A percentile compares a stretch with the other conserved stretches of the same genome.
phyloP scores from a whole-genome alignment of 768 basidiomycete species.

The Glaciozyma martinii region DNA sequence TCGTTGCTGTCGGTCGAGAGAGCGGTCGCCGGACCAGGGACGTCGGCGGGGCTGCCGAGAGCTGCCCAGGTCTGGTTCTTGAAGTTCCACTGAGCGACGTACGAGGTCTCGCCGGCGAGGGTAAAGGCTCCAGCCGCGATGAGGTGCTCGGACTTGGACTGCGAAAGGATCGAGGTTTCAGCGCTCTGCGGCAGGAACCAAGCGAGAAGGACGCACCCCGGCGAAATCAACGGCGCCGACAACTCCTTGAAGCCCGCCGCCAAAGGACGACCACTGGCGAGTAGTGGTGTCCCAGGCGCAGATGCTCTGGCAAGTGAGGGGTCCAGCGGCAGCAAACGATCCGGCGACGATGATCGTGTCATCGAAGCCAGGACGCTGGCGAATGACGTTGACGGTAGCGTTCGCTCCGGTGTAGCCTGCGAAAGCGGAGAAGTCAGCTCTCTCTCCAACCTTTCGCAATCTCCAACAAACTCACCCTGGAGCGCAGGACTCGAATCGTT shows the following conservation, averaged over 20 bases:
- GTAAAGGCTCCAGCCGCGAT: conserved; percentile 72
- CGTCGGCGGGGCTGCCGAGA: conserved; percentile 47
- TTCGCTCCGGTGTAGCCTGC: conserved; percentile 24
- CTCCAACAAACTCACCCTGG: conserved; percentile 41
- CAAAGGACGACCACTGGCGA: conserved; percentile 73
- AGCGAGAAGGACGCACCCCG: conserved; percentile 52
- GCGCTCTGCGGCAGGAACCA: background rate
- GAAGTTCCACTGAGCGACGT: conserved; percentile 66
- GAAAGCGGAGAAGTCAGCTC: background rate
- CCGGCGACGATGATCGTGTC: conserved; percentile 72
- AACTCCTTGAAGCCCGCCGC: conserved; percentile 70
- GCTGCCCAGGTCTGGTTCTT: conserved; percentile 64
- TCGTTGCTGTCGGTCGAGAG: conserved; percentile 75
- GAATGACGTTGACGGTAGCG: conserved; percentile 47
- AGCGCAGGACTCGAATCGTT: conserved; percentile 54
- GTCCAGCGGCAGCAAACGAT: conserved; percentile 71
- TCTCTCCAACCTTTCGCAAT: background rate
- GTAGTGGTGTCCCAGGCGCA: conserved; percentile 61
- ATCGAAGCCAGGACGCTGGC: conserved; percentile 52
- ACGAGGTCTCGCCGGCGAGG: conserved; percentile 56
- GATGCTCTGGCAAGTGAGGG: conserved; percentile 62
- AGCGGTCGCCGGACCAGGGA: conserved; percentile 87
- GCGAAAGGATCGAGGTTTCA: background rate
- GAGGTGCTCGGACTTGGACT: conserved; percentile 61
- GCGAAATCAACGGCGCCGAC: conserved; percentile 69